Evolutionary conservation across 495 filamentous ascomycete species (phyloP).

Genomic region (Penicillium diatomitis): DNA sequence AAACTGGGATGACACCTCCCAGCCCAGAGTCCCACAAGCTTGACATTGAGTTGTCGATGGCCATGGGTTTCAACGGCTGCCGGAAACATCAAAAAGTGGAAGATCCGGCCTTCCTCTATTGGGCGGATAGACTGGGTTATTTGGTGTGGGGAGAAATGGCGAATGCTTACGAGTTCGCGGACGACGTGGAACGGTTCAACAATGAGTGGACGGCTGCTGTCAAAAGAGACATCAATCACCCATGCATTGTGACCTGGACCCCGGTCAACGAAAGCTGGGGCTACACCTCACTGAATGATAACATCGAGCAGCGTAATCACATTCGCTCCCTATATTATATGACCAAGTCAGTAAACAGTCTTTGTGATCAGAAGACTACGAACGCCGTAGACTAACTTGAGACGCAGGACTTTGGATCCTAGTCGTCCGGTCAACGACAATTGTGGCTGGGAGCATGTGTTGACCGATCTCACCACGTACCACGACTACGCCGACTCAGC

Average conservation of each 20-base stretch:
- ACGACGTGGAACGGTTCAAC: constrained; percentile 42
- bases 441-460: constrained; percentile 55
- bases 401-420: constrained; percentile 39
- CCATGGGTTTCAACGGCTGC: constrained; percentile 28
- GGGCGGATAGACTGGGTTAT: constrained; percentile 31
- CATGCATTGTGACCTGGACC: constrained; percentile 49
- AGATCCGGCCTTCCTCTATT: constrained; percentile 29
- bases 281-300: constrained; percentile 41
- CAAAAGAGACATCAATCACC: constrained; percentile 50
- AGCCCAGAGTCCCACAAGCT: constrained; percentile 20
- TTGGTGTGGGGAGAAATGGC: constrained; percentile 35
- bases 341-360: constrained; percentile 40
- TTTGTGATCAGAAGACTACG: not conserved
- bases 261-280: constrained; percentile 55
- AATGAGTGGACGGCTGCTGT: constrained; percentile 49
- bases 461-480: constrained; percentile 50
- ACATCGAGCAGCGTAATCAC: constrained; percentile 47
- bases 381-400: not conserved
- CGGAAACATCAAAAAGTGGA: constrained; percentile 37
- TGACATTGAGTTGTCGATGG: constrained; percentile 25
- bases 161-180: constrained; percentile 40
- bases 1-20: constrained; percentile 30
- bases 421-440: constrained; percentile 55
- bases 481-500: constrained; percentile 49
- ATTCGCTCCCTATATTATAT: constrained; percentile 47